These are phyloP conservation scores for Pholiota molesta DNA, from an alignment of 768 basidiomycete genomes.

Conservation along the genomic window DNA sequence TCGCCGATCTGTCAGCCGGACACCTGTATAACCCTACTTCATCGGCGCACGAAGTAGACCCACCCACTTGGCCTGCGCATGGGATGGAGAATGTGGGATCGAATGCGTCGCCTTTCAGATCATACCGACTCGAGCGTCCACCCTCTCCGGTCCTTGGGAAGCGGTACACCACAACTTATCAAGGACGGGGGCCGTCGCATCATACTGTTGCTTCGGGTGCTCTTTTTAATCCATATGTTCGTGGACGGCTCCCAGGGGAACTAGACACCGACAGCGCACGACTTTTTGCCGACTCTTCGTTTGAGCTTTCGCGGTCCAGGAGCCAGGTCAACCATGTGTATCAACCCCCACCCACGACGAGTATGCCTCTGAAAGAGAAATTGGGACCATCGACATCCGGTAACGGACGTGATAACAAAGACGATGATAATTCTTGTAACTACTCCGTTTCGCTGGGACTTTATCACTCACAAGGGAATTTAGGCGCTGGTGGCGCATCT, in stretches of 20 bases:
- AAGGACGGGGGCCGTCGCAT: slow-evolving; percentile 5
- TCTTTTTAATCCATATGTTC: slow-evolving; percentile 3
- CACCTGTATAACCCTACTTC: slow-evolving; percentile 9
- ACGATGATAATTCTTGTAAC: neutral
- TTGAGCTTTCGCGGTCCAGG: neutral
- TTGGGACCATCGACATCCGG: neutral
- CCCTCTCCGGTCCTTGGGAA: slow-evolving; percentile 5
- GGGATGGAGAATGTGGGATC: slow-evolving; percentile 8
- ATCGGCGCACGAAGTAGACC: slow-evolving; percentile 4
- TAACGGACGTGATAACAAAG: neutral
- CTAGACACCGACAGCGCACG: slow-evolving; percentile 1
- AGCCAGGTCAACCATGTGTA: neutral
- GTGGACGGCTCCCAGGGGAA: neutral
- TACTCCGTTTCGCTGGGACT: neutral
- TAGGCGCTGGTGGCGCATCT: neutral
- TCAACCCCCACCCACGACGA: neutral
- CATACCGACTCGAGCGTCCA: slow-evolving; percentile 4
- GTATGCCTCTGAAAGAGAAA: neutral
- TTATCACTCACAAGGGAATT: neutral
- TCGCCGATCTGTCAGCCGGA: neutral
- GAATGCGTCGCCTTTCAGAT: neutral
- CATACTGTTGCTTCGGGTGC: slow-evolving; percentile 6
- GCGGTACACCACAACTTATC: neutral
- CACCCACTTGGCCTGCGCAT: slow-evolving; percentile 9
- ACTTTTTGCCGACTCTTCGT: neutral